Evolutionary conservation across 2,329 filamentous ascomycete genomes (phyloP), one percentile per base, ranked within the genome.

Genomic region (Ceratocystis alfenasii): DNA sequence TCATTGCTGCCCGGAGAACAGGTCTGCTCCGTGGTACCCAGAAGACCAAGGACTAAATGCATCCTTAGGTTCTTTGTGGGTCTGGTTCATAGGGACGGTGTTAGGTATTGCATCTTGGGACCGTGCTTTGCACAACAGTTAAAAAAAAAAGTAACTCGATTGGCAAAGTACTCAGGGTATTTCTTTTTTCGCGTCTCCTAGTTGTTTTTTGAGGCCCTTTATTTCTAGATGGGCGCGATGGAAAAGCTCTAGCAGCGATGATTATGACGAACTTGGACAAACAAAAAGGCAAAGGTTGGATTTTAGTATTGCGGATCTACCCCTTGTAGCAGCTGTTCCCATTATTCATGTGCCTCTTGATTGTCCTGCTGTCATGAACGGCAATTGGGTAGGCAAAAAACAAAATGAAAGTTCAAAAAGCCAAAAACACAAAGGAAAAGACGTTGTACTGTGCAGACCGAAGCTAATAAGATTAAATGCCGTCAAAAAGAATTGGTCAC

Each of bases 1-100:
- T 99, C 78, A 99, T 99, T 83, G 94, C 94, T 81, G 94, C 94
- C 81, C 87, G 94, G 81, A 90, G 95, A 86, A 99, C 94, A 80
- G 94, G 94, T 96, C 87, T 99, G 82, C 87, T 99, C 78, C 93
- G 94, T 83, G 94, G 94, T 95, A 97, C 94, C 78, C 94, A 99
- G 85, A 99, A 99, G 90, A 90, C 86, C 78, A 99, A 99, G 90
- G 95, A 99, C 73, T 93, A 91, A 82, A 74, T 72, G 71, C 73
- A 63, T 68, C 60, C 57, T 66, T 66, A 30, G 50, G 63, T 61
- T 65, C 45, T 64, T 65, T 65, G 33, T 67, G 68, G 68, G 66
- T 68, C 65, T 63, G 66, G 61, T 67, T 64, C 61, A 66, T 67
- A 80, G 80, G 81, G 80, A 82, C 82, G 83, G 84, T 84, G 83